A percentile compares a stretch with the other conserved stretches of the same genome.
These are phyloP conservation scores for Ophiostoma sp. DNA, from an alignment of 2,329 filamentous ascomycete species.

Conservation along the genomic window DNA sequence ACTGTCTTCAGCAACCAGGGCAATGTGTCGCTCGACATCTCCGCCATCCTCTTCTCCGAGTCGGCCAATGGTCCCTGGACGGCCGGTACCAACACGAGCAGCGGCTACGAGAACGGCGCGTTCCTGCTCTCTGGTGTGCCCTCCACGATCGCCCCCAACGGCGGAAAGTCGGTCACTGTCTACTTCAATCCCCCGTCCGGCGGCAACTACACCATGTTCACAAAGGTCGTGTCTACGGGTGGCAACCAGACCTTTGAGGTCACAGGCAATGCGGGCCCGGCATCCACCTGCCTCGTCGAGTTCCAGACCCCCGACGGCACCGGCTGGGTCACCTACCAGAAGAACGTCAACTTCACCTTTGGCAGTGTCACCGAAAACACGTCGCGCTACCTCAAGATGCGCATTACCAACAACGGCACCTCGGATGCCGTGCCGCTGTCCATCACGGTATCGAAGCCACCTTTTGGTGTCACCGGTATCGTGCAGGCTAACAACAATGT, in stretches of 20 bases:
- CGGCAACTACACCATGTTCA: slow-evolving; percentile 47
- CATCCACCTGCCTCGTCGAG: slow-evolving; percentile 47
- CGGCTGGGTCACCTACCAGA: slow-evolving; percentile 45
- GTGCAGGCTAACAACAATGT: slow-evolving; percentile 50
- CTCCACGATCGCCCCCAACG: slow-evolving; percentile 38
- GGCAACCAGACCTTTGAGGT: slow-evolving; percentile 46
- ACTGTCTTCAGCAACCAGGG: slow-evolving; percentile 48
- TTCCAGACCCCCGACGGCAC: slow-evolving; percentile 49
- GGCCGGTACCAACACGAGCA: slow-evolving; percentile 30
- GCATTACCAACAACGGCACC: slow-evolving; percentile 50
- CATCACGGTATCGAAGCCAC: slow-evolving; percentile 56
- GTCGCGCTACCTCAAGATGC: slow-evolving; percentile 44
- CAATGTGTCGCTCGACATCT: slow-evolving; percentile 41
- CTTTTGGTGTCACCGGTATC: slow-evolving; percentile 50
- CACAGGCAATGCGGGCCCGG: slow-evolving; percentile 44
- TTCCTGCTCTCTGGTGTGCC: slow-evolving; percentile 48
- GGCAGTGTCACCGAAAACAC: slow-evolving; percentile 51
- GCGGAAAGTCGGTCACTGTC: slow-evolving; percentile 38
- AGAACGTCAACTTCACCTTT: slow-evolving; percentile 45
- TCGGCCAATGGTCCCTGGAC: slow-evolving; percentile 42
- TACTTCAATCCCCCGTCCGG: slow-evolving; percentile 42
- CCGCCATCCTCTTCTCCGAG: slow-evolving; percentile 41
- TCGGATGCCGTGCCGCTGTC: slow-evolving; percentile 46
- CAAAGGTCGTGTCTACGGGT: slow-evolving; percentile 44
- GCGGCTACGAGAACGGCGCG: slow-evolving; percentile 39